A percentile compares a stretch with the other conserved stretches of the same genome.
Conservation (phyloP, 2,329 filamentous ascomycete genomes). For the Stachybotrys chlorohalonatus region DNA sequence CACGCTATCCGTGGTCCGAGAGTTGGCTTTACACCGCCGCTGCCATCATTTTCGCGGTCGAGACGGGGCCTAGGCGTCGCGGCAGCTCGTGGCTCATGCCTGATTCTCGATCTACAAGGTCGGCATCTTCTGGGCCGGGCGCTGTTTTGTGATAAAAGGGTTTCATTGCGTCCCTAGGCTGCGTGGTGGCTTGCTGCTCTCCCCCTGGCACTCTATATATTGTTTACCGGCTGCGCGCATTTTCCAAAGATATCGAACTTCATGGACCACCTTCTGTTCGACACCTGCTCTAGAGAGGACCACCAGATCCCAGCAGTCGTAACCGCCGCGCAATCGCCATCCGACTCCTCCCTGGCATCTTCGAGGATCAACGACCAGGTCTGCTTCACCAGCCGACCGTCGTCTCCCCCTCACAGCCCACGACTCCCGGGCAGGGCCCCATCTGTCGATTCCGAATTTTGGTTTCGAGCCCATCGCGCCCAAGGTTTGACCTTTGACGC, state of each 20-base stretch:
- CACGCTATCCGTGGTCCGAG: background rate
- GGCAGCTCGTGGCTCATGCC: too few species aligned
- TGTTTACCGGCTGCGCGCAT: too few species aligned
- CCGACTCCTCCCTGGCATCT: background rate
- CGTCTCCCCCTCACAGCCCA: background rate
- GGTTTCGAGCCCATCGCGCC: background rate
- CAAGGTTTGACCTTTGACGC: background rate
- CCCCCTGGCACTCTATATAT: too few species aligned
- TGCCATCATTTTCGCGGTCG: too few species aligned
- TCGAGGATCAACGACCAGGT: too few species aligned
- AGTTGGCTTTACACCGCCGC: background rate
- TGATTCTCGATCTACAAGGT: background rate
- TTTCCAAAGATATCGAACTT: background rate
- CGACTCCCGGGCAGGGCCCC: background rate
- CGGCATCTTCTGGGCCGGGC: background rate
- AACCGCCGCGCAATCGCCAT: background rate
- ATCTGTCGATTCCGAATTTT: background rate
- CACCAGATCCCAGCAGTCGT: too few species aligned
- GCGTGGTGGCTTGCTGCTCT: too few species aligned
- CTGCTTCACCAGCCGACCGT: background rate
- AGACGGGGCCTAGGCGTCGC: too few species aligned
- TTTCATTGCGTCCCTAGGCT: background rate
- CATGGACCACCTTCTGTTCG: background rate
- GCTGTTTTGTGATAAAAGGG: background rate
- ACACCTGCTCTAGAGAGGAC: background rate